Percentiles rank a stretch among this genome's conserved stretches.
phyloP scores from a whole-genome alignment of 1,284 basidiomycete species.

The Amylostereum chailletii region DNA sequence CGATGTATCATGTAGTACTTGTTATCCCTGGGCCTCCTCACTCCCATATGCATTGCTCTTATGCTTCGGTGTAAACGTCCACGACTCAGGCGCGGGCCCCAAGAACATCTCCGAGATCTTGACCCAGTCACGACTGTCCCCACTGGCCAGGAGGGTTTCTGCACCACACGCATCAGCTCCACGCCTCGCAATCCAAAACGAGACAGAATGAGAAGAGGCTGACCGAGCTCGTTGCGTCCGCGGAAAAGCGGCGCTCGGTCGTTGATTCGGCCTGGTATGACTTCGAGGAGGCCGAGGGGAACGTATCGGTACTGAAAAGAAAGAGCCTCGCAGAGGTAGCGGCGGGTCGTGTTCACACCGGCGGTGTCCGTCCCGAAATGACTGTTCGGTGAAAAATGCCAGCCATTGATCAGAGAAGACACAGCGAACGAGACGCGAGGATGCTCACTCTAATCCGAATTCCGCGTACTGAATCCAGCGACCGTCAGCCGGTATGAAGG shows the following conservation, averaged over 20 bases:
- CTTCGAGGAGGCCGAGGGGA: slow-evolving; percentile 89
- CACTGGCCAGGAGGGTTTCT: slow-evolving; percentile 83
- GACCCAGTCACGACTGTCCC: slow-evolving; percentile 87
- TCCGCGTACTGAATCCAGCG: slow-evolving; percentile 59
- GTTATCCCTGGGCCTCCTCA: slow-evolving; percentile 42
- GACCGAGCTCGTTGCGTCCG: slow-evolving; percentile 82
- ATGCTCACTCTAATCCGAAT: slow-evolving; percentile 59
- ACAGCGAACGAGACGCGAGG: slow-evolving; percentile 4
- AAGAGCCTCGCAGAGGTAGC: slow-evolving; percentile 92
- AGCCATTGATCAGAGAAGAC: slow-evolving; percentile 1
- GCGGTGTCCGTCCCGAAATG: slow-evolving; percentile 89
- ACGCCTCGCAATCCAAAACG: not conserved
- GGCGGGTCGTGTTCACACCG: slow-evolving; percentile 87
- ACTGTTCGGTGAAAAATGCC: slow-evolving; percentile 23
- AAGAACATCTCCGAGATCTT: slow-evolving; percentile 94
- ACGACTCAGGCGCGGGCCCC: slow-evolving; percentile 59
- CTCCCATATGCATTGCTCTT: slow-evolving; percentile 57
- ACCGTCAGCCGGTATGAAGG: too few relatives aligned
- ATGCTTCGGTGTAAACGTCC: slow-evolving; percentile 69
- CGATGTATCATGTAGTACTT: too few relatives aligned
- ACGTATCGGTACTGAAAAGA: slow-evolving; percentile 95
- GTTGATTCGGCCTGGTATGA: slow-evolving; percentile 76
- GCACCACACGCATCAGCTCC: slow-evolving; percentile 1
- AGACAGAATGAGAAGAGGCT: slow-evolving; percentile 15
- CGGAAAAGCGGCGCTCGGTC: slow-evolving; percentile 83